Percentiles rank a stretch among this genome's conserved stretches.
Conservation (phyloP, 78 protist genomes). For the Guillardia theta region DNA sequence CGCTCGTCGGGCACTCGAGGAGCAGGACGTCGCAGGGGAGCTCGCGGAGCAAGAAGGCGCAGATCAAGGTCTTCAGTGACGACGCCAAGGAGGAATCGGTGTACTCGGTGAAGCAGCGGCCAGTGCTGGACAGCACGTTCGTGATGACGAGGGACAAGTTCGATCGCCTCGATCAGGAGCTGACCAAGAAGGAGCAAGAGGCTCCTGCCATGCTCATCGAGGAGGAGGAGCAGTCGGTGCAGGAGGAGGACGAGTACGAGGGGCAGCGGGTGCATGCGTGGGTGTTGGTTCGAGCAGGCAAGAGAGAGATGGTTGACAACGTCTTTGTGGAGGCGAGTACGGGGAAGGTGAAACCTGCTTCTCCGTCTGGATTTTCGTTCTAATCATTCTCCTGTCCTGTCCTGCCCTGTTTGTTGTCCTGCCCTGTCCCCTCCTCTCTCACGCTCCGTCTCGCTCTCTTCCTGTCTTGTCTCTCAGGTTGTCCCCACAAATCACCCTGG, state of each 20-base stretch:
- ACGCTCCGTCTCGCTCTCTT: not conserved
- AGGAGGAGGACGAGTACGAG: constrained; percentile 43
- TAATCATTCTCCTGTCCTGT: not conserved
- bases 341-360: constrained; percentile 24
- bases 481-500: not conserved
- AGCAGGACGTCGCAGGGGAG: too few relatives aligned
- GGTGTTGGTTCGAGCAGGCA: constrained; percentile 58
- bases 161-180: not conserved
- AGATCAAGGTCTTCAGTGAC: not conserved
- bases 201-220: not conserved
- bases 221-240: not conserved
- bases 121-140: not conserved
- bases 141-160: not conserved
- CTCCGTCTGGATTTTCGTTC: not conserved
- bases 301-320: not conserved
- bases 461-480: not conserved
- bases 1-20: too few relatives aligned
- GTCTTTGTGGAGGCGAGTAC: constrained; percentile 63
- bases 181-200: not conserved
- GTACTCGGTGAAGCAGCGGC: not conserved
- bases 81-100: not conserved
- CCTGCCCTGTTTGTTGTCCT: not conserved
- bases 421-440: not conserved
- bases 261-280: constrained; percentile 68
- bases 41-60: too few relatives aligned